Conservation (phyloP, 495 filamentous ascomycete species). For the Aspergillus haitiensis region DNA sequence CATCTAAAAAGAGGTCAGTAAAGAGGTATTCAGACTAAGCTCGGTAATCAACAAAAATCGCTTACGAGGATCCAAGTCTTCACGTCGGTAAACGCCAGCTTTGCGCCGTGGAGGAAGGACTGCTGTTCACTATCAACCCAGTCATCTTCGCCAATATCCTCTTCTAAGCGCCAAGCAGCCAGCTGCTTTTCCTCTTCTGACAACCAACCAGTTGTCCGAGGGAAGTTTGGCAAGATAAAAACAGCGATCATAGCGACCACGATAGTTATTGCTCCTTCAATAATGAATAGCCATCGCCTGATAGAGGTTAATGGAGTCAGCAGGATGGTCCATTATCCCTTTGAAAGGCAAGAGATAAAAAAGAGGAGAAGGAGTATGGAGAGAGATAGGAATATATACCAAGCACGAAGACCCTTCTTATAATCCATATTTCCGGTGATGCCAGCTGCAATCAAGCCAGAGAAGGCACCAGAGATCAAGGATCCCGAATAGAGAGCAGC, state of each 20-base stretch:
- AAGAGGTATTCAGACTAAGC: not conserved
- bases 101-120: constrained; percentile 65
- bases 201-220: constrained; percentile 73
- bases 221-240: constrained; percentile 75
- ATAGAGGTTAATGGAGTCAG: not conserved
- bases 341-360: not conserved
- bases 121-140: constrained; percentile 64
- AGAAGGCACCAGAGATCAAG: constrained; percentile 62
- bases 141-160: constrained; percentile 79
- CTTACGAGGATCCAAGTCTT: constrained; percentile 62
- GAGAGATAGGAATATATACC: constrained; percentile 28
- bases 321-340: not conserved
- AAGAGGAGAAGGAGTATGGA: not conserved
- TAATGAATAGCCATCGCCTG: constrained; percentile 55
- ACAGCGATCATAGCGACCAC: constrained; percentile 52
- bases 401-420: constrained; percentile 49
- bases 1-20: constrained; percentile 39
- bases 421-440: constrained; percentile 47
- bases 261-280: constrained; percentile 66
- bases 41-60: not conserved
- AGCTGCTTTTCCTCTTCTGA: constrained; percentile 66
- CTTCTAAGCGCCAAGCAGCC: constrained; percentile 68
- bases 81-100: constrained; percentile 67
- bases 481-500: constrained; percentile 53
- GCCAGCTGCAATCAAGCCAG: constrained; percentile 59